These are phyloP conservation scores for Lactarius sp. DNA, from an alignment of 768 basidiomycete genomes.

Conservation along the genomic window DNA sequence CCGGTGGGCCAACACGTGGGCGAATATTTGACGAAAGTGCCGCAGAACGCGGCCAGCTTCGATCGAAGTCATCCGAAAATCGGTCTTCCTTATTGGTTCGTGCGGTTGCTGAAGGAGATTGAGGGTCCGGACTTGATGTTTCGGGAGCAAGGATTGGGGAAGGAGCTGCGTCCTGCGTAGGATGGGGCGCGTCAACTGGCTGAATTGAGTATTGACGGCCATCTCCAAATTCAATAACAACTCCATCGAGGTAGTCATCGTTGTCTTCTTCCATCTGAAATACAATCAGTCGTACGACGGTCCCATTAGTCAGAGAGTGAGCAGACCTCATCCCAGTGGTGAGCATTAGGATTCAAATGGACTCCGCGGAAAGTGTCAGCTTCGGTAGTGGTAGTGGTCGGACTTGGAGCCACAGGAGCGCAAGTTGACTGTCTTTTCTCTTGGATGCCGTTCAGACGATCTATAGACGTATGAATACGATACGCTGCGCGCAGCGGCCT, in stretches of 20 bases:
- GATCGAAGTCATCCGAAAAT: conserved; percentile 91
- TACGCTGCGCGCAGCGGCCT: not conserved
- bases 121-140: conserved; percentile 1
- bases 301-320: conserved; percentile 4
- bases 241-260: conserved; percentile 76
- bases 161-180: conserved; percentile 21
- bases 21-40: conserved; percentile 43
- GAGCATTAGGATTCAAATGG: conserved; percentile 88
- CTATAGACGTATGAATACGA: conserved; percentile 18
- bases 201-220: conserved; percentile 87
- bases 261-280: conserved; percentile 86
- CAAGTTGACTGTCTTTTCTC: conserved; percentile 46
- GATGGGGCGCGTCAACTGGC: conserved; percentile 35
- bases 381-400: conserved; percentile 68
- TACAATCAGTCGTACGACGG: conserved; percentile 17
- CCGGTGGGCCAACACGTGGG: conserved; percentile 19
- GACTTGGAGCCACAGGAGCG: conserved; percentile 49
- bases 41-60: conserved; percentile 86
- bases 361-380: conserved; percentile 93
- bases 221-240: conserved; percentile 91
- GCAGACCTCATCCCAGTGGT: conserved; percentile 97
- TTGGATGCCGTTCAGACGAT: conserved; percentile 27
- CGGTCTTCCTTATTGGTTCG: conserved; percentile 80
- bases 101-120: conserved; percentile 28
- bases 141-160: conserved; percentile 1